phyloP scores from a whole-genome alignment of 2,329 filamentous ascomycete species.

The Alternaria infectoria region DNA sequence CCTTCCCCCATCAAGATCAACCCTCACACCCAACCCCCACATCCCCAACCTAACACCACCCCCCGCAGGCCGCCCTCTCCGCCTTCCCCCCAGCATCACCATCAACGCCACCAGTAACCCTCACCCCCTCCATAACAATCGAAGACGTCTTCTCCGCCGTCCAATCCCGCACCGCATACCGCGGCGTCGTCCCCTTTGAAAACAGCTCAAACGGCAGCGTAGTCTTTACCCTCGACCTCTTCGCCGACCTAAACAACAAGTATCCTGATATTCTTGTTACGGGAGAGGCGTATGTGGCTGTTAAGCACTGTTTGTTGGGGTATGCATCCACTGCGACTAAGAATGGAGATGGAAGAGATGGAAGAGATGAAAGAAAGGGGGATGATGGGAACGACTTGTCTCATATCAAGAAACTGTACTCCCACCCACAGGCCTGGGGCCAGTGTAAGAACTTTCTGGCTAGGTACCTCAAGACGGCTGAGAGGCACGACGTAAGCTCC shows the following conservation, averaged over 20 bases:
- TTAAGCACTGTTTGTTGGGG: conserved; percentile 86
- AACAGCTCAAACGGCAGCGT: conserved; percentile 96
- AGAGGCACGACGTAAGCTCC: conserved; percentile 81
- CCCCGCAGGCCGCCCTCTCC: conserved; percentile 62
- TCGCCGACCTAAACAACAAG: conserved; percentile 72
- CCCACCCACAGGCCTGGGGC: conserved; percentile 93
- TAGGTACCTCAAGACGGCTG: conserved; percentile 72
- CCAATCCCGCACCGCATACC: conserved; percentile 67
- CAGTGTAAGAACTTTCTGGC: conserved; percentile 82
- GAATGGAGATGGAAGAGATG: background rate
- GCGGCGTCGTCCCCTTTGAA: conserved; percentile 91
- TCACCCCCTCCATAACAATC: conserved; percentile 56
- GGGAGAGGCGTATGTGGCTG: conserved; percentile 83
- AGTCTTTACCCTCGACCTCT: conserved; percentile 84
- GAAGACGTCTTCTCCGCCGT: conserved; percentile 80
- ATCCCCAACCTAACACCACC: background rate
- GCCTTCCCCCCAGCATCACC: conserved; percentile 49
- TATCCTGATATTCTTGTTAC: conserved; percentile 77
- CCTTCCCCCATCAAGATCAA: too few species aligned
- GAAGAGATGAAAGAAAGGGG: background rate
- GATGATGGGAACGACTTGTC: conserved; percentile 53
- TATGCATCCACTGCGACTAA: background rate
- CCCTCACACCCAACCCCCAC: background rate
- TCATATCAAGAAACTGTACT: conserved; percentile 79
- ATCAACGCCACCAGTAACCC: conserved; percentile 28